Percentiles rank a stretch among this genome's conserved stretches.
These are phyloP conservation scores for Agrocybe pediades DNA, from an alignment of 768 basidiomycete species.

Conservation along the genomic window DNA sequence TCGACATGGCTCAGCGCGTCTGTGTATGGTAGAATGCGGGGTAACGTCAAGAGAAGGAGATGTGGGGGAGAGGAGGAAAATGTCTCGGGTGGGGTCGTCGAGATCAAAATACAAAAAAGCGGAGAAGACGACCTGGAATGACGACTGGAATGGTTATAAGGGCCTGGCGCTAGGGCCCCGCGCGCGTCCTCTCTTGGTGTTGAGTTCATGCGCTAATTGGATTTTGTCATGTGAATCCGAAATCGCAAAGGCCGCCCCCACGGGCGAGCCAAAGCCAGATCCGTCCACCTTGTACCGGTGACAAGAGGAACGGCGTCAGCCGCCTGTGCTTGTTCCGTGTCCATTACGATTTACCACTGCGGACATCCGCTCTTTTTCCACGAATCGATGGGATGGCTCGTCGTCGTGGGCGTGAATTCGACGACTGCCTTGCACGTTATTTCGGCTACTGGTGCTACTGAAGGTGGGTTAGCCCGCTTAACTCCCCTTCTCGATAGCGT, in stretches of 20 bases:
- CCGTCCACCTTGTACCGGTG: conserved; percentile 16
- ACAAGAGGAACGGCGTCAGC: conserved; percentile 20
- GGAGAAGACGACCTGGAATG: conserved; percentile 12
- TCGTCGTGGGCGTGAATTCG: neutral
- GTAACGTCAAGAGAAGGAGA: conserved; percentile 4
- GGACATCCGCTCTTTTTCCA: conserved; percentile 29
- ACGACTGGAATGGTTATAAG: conserved; percentile 17
- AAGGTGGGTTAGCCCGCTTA: conserved; percentile 10
- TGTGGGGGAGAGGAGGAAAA: conserved; percentile 3
- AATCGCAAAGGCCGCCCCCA: neutral
- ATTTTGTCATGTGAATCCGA: conserved; percentile 31
- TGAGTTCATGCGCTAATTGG: conserved; percentile 12
- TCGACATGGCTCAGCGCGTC: conserved; percentile 43
- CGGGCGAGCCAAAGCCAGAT: conserved; percentile 11
- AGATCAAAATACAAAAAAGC: conserved; percentile 13
- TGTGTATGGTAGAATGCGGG: conserved; percentile 1
- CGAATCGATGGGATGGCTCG: conserved; percentile 5
- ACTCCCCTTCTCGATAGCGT: conserved; percentile 12
- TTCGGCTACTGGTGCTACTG: neutral
- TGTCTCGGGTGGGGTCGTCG: neutral
- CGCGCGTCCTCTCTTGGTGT: no score
- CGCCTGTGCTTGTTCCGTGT: conserved; percentile 19
- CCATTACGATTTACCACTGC: conserved; percentile 16
- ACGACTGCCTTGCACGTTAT: neutral
- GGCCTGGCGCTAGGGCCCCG: conserved; percentile 11